Percentiles rank a stretch among this genome's conserved stretches.
phyloP scores from a whole-genome alignment of 1,284 basidiomycete genomes.

The Paramarasmius palmivorus region DNA sequence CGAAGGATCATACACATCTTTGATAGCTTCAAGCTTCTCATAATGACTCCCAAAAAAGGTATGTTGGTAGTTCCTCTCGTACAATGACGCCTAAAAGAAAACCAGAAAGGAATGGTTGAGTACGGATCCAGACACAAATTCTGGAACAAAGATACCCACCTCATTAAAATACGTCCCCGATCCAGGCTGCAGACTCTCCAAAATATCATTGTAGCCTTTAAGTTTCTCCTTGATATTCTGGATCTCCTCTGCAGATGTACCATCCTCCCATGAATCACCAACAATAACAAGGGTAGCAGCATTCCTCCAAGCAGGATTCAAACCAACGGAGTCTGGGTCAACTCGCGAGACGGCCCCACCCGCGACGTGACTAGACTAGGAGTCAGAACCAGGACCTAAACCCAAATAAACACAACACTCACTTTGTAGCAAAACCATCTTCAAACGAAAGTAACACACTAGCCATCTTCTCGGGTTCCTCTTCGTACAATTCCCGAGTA shows the following conservation, averaged over 20 bases:
- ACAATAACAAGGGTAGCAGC: constrained; percentile 30
- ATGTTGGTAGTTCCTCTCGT: constrained; percentile 36
- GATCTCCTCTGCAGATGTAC: constrained; percentile 26
- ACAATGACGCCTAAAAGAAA: constrained; percentile 35
- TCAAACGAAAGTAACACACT: constrained; percentile 5
- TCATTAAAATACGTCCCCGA: constrained; percentile 44
- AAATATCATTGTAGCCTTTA: constrained; percentile 23
- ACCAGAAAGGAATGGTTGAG: neutral
- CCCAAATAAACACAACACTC: neutral
- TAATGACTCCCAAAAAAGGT: constrained; percentile 49
- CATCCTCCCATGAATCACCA: constrained; percentile 32
- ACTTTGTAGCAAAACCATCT: constrained; percentile 3
- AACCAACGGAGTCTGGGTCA: constrained; percentile 35
- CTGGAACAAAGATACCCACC: constrained; percentile 31
- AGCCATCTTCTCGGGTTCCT: constrained; percentile 24
- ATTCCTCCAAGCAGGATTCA: constrained; percentile 45
- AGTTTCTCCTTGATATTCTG: constrained; percentile 14
- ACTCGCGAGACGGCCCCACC: constrained; percentile 38
- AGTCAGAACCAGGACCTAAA: too few species aligned
- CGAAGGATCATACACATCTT: constrained; percentile 41
- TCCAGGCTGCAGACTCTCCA: constrained; percentile 27
- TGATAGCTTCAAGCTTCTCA: constrained; percentile 36
- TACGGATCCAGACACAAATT: neutral
- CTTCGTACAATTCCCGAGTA: constrained; percentile 30
- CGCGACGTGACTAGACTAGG: constrained; percentile 30